A percentile compares a stretch with the other conserved stretches of the same genome.
Evolutionary conservation across 163 green algal genomes (phyloP).

Genomic region (Scenedesmus sp.): DNA sequence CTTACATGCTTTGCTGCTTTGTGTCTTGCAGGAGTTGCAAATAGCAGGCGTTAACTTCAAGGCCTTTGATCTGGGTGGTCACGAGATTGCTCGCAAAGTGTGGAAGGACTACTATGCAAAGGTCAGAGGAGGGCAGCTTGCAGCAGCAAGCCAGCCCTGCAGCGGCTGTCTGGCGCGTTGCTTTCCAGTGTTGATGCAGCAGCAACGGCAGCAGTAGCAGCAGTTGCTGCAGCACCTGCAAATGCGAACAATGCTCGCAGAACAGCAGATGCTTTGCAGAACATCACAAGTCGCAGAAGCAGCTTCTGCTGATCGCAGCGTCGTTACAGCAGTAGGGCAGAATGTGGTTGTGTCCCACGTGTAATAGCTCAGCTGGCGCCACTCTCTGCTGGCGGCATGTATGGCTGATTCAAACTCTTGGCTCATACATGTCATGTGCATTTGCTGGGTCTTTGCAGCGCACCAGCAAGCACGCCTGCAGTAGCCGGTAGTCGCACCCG

Average conservation of each 20-base stretch:
- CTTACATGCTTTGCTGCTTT: background rate
- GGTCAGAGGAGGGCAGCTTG: conserved; percentile 60
- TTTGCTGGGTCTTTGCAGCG: background rate
- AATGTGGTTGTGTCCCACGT: background rate
- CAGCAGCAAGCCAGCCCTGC: background rate
- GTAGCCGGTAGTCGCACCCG: background rate
- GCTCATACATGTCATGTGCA: background rate
- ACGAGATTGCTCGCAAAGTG: conserved; percentile 98
- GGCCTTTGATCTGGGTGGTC: conserved; percentile 96
- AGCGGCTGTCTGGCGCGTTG: background rate
- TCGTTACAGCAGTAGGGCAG: background rate
- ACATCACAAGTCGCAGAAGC: too few species aligned
- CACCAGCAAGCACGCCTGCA: background rate
- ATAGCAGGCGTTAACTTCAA: conserved; percentile 99
- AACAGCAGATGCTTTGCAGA: too few species aligned
- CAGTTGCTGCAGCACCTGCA: background rate
- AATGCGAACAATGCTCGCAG: too few species aligned
- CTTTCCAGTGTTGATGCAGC: background rate
- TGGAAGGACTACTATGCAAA: conserved; percentile 99
- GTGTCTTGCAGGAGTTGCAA: conserved; percentile 91
- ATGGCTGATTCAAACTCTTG: background rate
- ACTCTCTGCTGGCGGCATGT: background rate
- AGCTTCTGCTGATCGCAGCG: background rate
- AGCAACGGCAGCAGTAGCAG: background rate
- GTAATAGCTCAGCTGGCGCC: background rate